Evolutionary conservation across 73 alveolate genomes (phyloP), one percentile per base, ranked within the genome.

Genomic region (Effrenium voratum): DNA sequence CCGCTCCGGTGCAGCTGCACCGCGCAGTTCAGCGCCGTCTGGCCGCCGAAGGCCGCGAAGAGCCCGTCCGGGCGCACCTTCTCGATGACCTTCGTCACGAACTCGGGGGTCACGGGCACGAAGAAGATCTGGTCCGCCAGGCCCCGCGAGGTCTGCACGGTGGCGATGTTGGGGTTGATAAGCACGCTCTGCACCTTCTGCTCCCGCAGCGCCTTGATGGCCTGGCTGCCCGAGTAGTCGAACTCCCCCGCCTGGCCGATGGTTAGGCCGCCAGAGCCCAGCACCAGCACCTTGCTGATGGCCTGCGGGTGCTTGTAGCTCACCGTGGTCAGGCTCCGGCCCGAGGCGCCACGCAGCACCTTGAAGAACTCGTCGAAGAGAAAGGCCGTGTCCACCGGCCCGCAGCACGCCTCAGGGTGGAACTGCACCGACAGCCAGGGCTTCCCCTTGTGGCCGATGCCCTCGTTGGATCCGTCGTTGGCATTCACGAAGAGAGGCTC

Each of bases 361-460:
- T 81, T 93, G 77, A 80, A 86, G 55, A 93, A 79, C 83, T 93
- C 34, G 55, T 81, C 38, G 77, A 93, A 93, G 59, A 93, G 99
- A 77, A 93, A 93, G 40, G 43, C 92, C 19, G 99, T 93, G 99
- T 93, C 93, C 22, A 81, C 80, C 40, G 99, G 99, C 16, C 99
- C 99, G 6, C 99, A 93, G 26, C 46, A 49, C 15, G 97, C 90
- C 76, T 80, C 99, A 0, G 99, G 99, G 45, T 93, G 94, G 94
- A 93, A 93, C 81, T 93, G 99, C 55, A 93, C 99, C 3, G 99
- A 93, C 40, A 93, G 80, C 99, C 99, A 92, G 4, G 98, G 98
- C 82, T 73, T 47, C 46, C 73, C 44, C 72, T 73, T 49, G 55
- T 93, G 98, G 93, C 76, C 43, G 98, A 93, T 93, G 68, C 98